Percentiles rank a stretch among this genome's conserved stretches.
These are phyloP conservation scores for Colletotrichum eleusines DNA, from an alignment of 2,329 filamentous ascomycete genomes.

Conservation along the genomic window DNA sequence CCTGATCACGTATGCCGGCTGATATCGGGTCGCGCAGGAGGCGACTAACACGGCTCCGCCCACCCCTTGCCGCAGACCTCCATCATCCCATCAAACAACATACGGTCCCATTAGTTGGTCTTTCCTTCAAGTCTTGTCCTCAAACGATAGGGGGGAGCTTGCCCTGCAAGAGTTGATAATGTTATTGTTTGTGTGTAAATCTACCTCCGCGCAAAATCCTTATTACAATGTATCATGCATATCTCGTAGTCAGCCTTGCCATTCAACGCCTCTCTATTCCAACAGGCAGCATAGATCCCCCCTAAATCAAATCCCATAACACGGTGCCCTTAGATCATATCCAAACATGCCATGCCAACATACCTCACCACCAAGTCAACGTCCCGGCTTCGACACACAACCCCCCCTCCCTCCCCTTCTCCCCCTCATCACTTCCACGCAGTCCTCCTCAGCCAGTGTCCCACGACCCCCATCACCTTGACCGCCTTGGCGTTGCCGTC, in stretches of 20 bases:
- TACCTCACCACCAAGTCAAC: too few species aligned
- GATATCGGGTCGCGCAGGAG: not conserved
- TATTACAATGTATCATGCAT: not conserved
- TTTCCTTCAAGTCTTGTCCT: not conserved
- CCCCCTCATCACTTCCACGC: slow-evolving; percentile 49
- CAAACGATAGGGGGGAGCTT: too few species aligned
- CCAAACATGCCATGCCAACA: not conserved
- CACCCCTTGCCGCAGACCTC: too few species aligned
- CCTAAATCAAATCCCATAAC: too few species aligned
- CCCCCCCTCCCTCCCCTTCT: too few species aligned
- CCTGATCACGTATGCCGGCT: too few species aligned
- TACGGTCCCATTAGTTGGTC: not conserved
- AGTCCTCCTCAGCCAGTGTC: slow-evolving; percentile 48
- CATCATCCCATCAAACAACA: not conserved
- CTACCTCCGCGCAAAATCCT: not conserved
- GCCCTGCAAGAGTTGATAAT: not conserved
- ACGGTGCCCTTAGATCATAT: not conserved
- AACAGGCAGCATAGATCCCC: too few species aligned
- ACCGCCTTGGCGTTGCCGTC: slow-evolving; percentile 50
- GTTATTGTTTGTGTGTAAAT: not conserved
- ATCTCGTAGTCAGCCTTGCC: not conserved
- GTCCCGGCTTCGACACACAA: too few species aligned
- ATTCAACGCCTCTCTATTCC: not conserved
- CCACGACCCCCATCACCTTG: slow-evolving; percentile 48
- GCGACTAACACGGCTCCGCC: too few species aligned